These are phyloP conservation scores for Helotiales sp. DNA, from an alignment of 2,329 filamentous ascomycete species.

Conservation along the genomic window DNA sequence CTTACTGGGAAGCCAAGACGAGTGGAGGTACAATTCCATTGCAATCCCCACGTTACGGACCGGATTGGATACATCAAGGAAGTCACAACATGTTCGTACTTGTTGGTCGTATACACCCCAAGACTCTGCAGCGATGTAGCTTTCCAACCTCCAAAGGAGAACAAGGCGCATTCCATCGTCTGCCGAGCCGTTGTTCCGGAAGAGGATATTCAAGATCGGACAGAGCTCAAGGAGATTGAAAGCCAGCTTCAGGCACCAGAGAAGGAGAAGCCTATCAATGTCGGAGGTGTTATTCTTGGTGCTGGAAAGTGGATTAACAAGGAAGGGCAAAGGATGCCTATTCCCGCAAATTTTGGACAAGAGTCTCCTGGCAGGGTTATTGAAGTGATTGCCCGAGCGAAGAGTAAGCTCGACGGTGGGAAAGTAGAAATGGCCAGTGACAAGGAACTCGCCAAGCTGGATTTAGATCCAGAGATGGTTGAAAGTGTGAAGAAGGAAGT, in stretches of 20 bases:
- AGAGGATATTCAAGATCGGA: constrained; percentile 36
- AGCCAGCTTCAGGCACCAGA: constrained; percentile 46
- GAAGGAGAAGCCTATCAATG: constrained; percentile 42
- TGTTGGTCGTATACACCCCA: constrained; percentile 76
- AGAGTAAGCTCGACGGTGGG: constrained; percentile 39
- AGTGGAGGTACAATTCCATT: constrained; percentile 67
- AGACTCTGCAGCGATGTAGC: constrained; percentile 77
- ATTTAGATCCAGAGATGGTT: constrained; percentile 62
- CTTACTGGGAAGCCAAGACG: constrained; percentile 69
- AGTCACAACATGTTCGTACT: constrained; percentile 71
- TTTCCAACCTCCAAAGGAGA: constrained; percentile 70
- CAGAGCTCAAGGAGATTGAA: constrained; percentile 48
- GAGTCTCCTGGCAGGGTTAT: constrained; percentile 56
- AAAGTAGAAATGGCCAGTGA: constrained; percentile 54
- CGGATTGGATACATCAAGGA: constrained; percentile 77
- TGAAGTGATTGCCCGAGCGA: constrained; percentile 35
- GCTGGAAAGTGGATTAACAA: constrained; percentile 40
- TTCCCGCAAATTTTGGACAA: constrained; percentile 49
- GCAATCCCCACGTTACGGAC: constrained; percentile 66
- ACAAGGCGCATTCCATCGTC: constrained; percentile 64
- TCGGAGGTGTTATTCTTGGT: constrained; percentile 40
- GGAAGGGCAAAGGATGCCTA: constrained; percentile 39
- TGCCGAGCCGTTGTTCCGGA: constrained; percentile 65
- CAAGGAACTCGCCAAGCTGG: constrained; percentile 70
- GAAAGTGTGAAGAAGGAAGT: constrained; percentile 72